Percentiles rank a stretch among this genome's conserved stretches.
Evolutionary conservation across 2,329 filamentous ascomycete genomes (phyloP).

Genomic region (Cordyceps cicadae): DNA sequence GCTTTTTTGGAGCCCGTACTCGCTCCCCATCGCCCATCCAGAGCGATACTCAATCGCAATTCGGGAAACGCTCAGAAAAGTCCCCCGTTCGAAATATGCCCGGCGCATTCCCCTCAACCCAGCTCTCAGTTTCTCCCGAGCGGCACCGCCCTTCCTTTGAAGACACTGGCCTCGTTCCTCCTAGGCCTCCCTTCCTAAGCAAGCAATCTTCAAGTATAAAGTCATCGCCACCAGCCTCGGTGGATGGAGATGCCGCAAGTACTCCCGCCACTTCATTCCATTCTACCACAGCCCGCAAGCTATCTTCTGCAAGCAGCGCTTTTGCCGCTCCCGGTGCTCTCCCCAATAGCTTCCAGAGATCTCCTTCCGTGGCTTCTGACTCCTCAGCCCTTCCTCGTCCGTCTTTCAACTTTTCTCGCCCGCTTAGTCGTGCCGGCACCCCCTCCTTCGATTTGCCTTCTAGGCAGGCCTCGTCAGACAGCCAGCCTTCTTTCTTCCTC

Average conservation of each 20-base stretch:
- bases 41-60: slow-evolving; percentile 25
- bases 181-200: slow-evolving; percentile 36
- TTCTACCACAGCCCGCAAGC: slow-evolving; percentile 65
- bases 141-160: slow-evolving; percentile 40
- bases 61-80: slow-evolving; percentile 20
- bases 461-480: slow-evolving; percentile 58
- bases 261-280: slow-evolving; percentile 46
- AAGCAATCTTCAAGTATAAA: slow-evolving; percentile 52
- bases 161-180: slow-evolving; percentile 42
- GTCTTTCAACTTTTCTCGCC: slow-evolving; percentile 89
- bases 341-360: slow-evolving; percentile 59
- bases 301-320: slow-evolving; percentile 60
- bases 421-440: slow-evolving; percentile 66
- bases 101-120: slow-evolving; percentile 25
- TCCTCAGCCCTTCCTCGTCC: slow-evolving; percentile 64
- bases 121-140: slow-evolving; percentile 33
- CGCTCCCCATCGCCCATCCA: slow-evolving; percentile 49
- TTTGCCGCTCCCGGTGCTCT: slow-evolving; percentile 44
- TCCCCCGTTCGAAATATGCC: slow-evolving; percentile 27
- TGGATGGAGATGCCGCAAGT: slow-evolving; percentile 59
- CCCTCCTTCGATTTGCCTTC: slow-evolving; percentile 49
- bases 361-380: slow-evolving; percentile 79
- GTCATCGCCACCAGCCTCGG: slow-evolving; percentile 50
- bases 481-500: slow-evolving; percentile 55
- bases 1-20: slow-evolving; percentile 47